Evolutionary conservation across 2,329 filamentous ascomycete genomes (phyloP).

Genomic region (Madurella fahalii): DNA sequence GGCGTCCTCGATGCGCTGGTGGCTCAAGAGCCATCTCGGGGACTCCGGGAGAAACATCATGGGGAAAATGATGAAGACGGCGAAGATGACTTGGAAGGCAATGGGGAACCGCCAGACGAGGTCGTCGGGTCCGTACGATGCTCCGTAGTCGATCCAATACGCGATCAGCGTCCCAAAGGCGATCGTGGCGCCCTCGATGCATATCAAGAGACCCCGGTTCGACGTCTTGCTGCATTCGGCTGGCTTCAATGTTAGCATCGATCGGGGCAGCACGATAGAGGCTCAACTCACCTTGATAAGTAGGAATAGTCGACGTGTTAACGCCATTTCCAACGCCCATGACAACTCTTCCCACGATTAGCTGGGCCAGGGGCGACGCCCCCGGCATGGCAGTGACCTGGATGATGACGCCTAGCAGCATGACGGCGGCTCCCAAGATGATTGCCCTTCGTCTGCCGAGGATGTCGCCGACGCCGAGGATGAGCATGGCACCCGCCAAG

Average conservation of each 20-base stretch:
- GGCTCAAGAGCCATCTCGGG: slow-evolving; percentile 38
- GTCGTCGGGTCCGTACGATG: slow-evolving; percentile 37
- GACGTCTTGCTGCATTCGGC: slow-evolving; percentile 43
- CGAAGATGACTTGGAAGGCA: slow-evolving; percentile 38
- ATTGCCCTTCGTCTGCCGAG: slow-evolving; percentile 51
- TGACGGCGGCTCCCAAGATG: slow-evolving; percentile 51
- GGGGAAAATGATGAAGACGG: slow-evolving; percentile 31
- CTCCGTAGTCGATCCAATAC: slow-evolving; percentile 49
- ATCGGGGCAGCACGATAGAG: neutral
- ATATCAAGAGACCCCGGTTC: slow-evolving; percentile 41
- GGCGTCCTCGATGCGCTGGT: slow-evolving; percentile 35
- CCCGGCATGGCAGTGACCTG: slow-evolving; percentile 42
- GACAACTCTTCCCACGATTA: slow-evolving; percentile 46
- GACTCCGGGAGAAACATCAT: slow-evolving; percentile 40
- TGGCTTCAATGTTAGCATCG: slow-evolving; percentile 11
- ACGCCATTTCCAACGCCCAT: slow-evolving; percentile 52
- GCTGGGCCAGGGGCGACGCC: slow-evolving; percentile 37
- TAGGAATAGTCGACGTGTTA: slow-evolving; percentile 45
- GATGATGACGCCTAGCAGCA: slow-evolving; percentile 58
- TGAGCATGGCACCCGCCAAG: slow-evolving; percentile 44
- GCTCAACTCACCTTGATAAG: slow-evolving; percentile 37
- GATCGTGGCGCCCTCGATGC: slow-evolving; percentile 43
- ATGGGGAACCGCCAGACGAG: slow-evolving; percentile 55
- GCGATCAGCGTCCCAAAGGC: slow-evolving; percentile 39
- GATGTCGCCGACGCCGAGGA: slow-evolving; percentile 50